These are phyloP conservation scores for Adenanthera pavonina DNA, from an alignment of 306 rosid genomes.

Conservation along the genomic window DNA sequence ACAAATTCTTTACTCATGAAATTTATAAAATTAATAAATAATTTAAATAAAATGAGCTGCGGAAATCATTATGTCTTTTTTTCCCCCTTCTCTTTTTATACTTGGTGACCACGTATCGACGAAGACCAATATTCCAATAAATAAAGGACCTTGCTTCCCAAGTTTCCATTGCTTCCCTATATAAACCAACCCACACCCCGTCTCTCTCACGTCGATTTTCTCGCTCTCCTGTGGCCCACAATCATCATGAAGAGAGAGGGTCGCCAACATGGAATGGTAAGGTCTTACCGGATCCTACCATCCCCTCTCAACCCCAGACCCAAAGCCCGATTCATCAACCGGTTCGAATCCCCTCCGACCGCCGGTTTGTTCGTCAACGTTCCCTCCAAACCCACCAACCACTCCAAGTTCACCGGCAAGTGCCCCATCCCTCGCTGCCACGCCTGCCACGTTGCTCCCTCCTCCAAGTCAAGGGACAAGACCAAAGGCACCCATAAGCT, in stretches of 20 bases:
- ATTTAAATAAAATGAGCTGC: conserved; percentile 29
- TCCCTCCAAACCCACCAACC: conserved; percentile 73
- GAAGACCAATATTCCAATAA: background rate
- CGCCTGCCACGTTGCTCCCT: conserved; percentile 58
- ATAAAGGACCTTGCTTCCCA: background rate
- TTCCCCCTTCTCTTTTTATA: too few species aligned
- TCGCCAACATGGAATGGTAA: conserved; percentile 84
- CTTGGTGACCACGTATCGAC: conserved; percentile 36
- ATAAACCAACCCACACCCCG: background rate
- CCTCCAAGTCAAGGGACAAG: conserved; percentile 63
- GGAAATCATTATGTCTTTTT: background rate
- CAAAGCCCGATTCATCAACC: conserved; percentile 42
- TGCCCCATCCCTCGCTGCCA: conserved; percentile 52
- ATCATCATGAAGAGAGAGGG: conserved; percentile 78
- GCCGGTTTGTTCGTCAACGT: conserved; percentile 68
- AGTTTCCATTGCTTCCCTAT: background rate
- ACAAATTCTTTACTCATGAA: background rate
- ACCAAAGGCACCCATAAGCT: conserved; percentile 63
- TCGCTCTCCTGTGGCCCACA: conserved; percentile 28
- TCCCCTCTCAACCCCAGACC: conserved; percentile 50
- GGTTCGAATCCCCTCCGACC: conserved; percentile 52
- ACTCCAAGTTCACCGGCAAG: conserved; percentile 81
- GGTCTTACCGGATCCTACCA: conserved; percentile 58
- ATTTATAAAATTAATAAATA: too few species aligned
- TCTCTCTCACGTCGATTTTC: background rate